A percentile compares a stretch with the other conserved stretches of the same genome.
Evolutionary conservation across 257 asterid species (phyloP).

Genomic region (Penstemon eatonii): DNA sequence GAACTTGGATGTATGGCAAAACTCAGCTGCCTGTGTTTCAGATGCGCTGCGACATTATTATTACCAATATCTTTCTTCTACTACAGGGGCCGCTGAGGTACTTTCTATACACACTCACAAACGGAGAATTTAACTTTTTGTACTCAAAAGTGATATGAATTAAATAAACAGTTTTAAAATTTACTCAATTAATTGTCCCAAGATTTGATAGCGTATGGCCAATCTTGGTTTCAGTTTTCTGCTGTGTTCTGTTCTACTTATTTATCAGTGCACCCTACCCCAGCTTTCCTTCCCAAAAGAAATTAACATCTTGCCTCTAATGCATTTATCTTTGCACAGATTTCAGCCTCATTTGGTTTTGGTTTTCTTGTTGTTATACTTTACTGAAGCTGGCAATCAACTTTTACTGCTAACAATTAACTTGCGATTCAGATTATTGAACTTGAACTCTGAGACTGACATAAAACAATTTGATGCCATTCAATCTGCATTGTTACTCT

Average conservation of each 20-base stretch:
- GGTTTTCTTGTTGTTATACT: slow-evolving; percentile 4
- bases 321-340: background rate
- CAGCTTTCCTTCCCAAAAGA: no score
- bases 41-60: slow-evolving; percentile 97
- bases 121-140: no score
- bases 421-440: slow-evolving; percentile 14
- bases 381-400: slow-evolving; percentile 14
- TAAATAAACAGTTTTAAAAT: slow-evolving; percentile 16
- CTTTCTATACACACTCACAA: background rate
- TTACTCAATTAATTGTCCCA: slow-evolving; percentile 22
- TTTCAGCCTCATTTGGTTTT: background rate
- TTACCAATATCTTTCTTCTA: slow-evolving; percentile 82
- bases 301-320: no score
- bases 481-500: slow-evolving; percentile 4
- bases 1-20: slow-evolving; percentile 80
- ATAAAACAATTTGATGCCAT: slow-evolving; percentile 14
- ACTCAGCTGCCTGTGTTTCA: slow-evolving; percentile 73
- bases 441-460: background rate
- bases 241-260: slow-evolving; percentile 10
- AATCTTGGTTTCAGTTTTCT: slow-evolving; percentile 20
- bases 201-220: slow-evolving; percentile 16
- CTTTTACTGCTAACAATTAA: slow-evolving; percentile 9
- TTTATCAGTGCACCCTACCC: no score
- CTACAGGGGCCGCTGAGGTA: slow-evolving; percentile 94
- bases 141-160: slow-evolving; percentile 6